Conservation (phyloP, 768 basidiomycete species). For the Hebeloma cylindrosporum region DNA sequence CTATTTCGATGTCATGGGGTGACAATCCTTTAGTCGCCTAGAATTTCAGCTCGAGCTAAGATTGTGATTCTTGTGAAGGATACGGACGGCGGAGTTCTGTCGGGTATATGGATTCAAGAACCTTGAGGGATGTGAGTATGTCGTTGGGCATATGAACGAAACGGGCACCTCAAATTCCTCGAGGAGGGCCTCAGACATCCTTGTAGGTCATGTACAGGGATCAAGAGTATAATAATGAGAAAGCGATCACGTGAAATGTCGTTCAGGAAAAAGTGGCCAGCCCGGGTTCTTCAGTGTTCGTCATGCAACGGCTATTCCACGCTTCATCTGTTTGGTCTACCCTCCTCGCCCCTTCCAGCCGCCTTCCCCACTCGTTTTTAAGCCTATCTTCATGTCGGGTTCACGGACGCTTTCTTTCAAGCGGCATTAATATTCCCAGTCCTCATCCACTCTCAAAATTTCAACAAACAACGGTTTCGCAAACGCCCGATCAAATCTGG, state of each 20-base stretch:
- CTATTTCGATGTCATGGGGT: conserved; percentile 78
- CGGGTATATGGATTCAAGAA: conserved; percentile 94
- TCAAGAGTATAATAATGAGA: conserved; percentile 1
- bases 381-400: too few species aligned
- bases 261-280: too few species aligned
- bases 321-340: too few species aligned
- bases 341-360: conserved; percentile 1
- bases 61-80: conserved; percentile 30
- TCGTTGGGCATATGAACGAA: conserved; percentile 10
- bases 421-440: not conserved
- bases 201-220: conserved; percentile 14
- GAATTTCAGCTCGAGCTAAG: conserved; percentile 44
- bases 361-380: conserved; percentile 3
- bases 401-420: too few species aligned
- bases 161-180: conserved; percentile 86
- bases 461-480: not conserved
- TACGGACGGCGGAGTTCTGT: conserved; percentile 89
- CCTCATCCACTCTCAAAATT: not conserved
- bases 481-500: conserved; percentile 44
- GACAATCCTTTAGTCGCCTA: conserved; percentile 68
- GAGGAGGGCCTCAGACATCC: conserved; percentile 69
- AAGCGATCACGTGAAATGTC: too few species aligned
- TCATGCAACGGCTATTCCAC: conserved; percentile 21
- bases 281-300: conserved; percentile 1
- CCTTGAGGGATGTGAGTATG: conserved; percentile 43